These are phyloP conservation scores for Thymus quinquecostatus DNA, from an alignment of 257 asterid species.

Conservation along the genomic window DNA sequence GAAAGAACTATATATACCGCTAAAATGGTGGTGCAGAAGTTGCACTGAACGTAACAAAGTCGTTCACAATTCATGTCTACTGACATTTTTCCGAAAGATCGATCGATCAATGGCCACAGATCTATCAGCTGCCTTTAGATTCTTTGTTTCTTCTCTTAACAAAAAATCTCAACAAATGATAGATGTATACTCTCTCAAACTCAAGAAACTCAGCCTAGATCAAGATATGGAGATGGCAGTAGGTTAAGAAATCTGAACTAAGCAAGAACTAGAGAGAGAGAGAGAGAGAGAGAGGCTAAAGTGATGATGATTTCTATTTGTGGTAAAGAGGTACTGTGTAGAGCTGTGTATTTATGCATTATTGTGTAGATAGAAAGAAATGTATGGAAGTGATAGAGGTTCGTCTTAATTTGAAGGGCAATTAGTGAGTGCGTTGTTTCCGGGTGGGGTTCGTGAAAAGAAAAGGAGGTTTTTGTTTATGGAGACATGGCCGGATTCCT, in stretches of 20 bases:
- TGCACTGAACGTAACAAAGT: constrained; percentile 83
- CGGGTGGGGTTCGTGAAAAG: constrained; percentile 30
- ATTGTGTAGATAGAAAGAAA: constrained; percentile 13
- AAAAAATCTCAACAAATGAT: constrained; percentile 1
- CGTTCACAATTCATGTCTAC: constrained; percentile 61
- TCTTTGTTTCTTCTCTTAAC: background rate
- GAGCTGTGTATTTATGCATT: background rate
- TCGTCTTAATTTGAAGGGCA: background rate
- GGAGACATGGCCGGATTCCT: constrained; percentile 2
- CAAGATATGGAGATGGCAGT: background rate
- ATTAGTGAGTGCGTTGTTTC: constrained; percentile 24
- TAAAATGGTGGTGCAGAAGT: constrained; percentile 75
- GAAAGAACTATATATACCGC: constrained; percentile 50
- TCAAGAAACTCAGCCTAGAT: constrained; percentile 13
- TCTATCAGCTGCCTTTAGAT: constrained; percentile 1
- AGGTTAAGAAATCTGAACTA: too few relatives aligned
- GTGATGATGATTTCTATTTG: background rate
- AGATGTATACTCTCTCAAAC: background rate
- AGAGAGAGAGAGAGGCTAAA: constrained; percentile 6
- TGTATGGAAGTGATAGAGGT: background rate
- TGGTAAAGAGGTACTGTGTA: background rate
- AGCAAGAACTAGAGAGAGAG: background rate
- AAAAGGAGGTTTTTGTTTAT: constrained; percentile 27
- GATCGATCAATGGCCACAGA: background rate
- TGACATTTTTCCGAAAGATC: constrained; percentile 50